Conservation (phyloP, 2,329 filamentous ascomycete genomes). For the Sphaerostilbella broomeana region DNA sequence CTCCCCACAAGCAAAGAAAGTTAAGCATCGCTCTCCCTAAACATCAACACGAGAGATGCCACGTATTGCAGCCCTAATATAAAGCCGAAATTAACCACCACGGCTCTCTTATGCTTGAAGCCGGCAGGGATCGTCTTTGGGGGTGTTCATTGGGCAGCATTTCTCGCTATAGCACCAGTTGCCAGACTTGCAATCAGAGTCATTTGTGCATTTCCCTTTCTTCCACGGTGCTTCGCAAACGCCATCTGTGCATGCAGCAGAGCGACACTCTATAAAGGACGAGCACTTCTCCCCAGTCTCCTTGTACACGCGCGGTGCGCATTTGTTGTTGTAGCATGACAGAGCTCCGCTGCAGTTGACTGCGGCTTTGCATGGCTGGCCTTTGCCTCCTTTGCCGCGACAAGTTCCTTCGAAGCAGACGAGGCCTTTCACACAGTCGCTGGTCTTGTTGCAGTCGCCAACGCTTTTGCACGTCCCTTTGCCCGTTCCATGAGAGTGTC, state of each 20-base stretch:
- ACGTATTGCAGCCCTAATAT: no score
- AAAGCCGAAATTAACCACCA: no score
- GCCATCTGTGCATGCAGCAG: neutral
- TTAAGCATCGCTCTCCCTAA: no score
- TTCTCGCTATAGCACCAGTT: neutral
- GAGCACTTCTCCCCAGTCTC: neutral
- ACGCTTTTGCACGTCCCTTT: neutral
- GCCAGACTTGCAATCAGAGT: neutral
- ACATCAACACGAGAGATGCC: no score
- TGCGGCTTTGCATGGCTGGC: neutral
- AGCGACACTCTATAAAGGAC: neutral
- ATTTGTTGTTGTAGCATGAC: neutral
- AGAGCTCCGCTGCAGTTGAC: neutral
- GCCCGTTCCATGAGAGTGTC: no score
- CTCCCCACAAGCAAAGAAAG: no score
- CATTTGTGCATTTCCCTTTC: neutral
- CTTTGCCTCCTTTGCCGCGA: neutral
- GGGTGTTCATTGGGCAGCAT: neutral
- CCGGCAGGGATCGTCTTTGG: no score
- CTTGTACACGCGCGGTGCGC: neutral
- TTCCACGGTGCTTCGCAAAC: neutral
- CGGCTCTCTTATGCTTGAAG: no score
- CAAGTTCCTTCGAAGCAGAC: neutral
- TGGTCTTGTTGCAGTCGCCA: neutral
- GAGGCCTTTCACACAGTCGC: neutral